Percentiles rank a stretch among this genome's conserved stretches.
These are phyloP conservation scores for Ceratocystis variospora DNA, from an alignment of 2,329 filamentous ascomycete species.

Conservation along the genomic window DNA sequence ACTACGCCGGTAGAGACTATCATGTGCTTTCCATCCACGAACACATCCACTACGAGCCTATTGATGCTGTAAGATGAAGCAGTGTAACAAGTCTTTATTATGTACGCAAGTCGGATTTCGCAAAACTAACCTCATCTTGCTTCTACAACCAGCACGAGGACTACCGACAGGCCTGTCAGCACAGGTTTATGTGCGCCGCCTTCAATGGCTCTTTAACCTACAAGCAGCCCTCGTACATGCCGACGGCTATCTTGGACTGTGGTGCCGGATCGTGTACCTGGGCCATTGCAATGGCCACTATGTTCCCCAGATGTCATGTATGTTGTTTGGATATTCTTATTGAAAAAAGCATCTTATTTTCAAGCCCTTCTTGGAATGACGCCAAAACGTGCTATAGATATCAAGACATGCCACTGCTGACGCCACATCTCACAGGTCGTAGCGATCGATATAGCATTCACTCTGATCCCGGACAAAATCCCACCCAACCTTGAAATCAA, in stretches of 20 bases:
- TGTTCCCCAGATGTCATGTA: constrained; percentile 11
- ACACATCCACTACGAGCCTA: constrained; percentile 13
- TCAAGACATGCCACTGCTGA: not conserved
- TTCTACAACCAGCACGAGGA: not conserved
- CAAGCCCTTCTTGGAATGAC: no score
- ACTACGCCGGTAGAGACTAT: constrained; percentile 5
- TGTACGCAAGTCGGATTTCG: not conserved
- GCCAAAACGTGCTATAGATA: no score
- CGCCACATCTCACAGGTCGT: not conserved
- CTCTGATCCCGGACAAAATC: constrained; percentile 41
- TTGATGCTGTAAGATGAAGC: constrained; percentile 14
- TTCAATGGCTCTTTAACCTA: constrained; percentile 8
- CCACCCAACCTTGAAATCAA: constrained; percentile 57
- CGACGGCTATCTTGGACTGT: constrained; percentile 12
- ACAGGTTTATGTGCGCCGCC: constrained; percentile 9
- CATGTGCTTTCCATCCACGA: constrained; percentile 4
- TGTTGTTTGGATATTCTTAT: not conserved
- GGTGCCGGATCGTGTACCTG: constrained; percentile 16
- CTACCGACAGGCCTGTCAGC: not conserved
- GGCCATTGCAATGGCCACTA: not conserved
- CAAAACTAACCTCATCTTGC: not conserved
- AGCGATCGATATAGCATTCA: constrained; percentile 10
- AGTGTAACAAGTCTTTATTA: no score
- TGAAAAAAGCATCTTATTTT: no score
- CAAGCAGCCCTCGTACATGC: not conserved